Base-by-base conservation (phyloP, 257 asterid genomes). In the Jasminum sambac region DNA sequence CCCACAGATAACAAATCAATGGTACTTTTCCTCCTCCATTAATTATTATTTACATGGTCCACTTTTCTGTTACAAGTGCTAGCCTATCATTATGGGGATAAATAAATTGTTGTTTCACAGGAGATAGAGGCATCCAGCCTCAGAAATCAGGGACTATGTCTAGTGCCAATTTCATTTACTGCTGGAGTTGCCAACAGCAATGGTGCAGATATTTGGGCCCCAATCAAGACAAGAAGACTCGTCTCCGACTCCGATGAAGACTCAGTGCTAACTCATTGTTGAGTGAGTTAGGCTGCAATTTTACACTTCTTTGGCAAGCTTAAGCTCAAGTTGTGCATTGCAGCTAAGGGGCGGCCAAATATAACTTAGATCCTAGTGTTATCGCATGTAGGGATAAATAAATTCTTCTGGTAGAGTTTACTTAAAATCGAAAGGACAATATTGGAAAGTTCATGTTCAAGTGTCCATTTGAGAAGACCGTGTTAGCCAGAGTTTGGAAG, bases 191-290 rank as follows among this genome's bases (percentile, higher is more conserved):
- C 78, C 2, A 78, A 87, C 75, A 86, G 96, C 84, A 93, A 93
- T 48, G 98, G 98, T 67, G 98, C 98, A 0, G 97, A 93, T 80
- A 93, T 93, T 24, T 93, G 98, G 98, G 96, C 97, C 4, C 98
- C 98, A 16, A 84, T 84, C 39, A 89, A 87, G 72, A 80, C 88
- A 23, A 57, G 73, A 65, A 79, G 72, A 60, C 42, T 30, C 25
- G 63, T 41, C 63, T 68, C 66, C 4, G 82, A 76, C 63, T 68
- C 66, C 3, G 82, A 76, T 41, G 81, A 72, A 63, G 73, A 43
- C 17, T 82, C 81, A 7, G 75, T 66, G 9, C 12, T 36, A 42
- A 74, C 82, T 2, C 74, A 70, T 39, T n/a, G 70, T 66, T 79
- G 76, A 75, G 57, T 17, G 59, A 39, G 43, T 7, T 4, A 14